Evolutionary conservation across 139 green algal genomes (phyloP).

Genomic region (Dunaliella sp.): DNA sequence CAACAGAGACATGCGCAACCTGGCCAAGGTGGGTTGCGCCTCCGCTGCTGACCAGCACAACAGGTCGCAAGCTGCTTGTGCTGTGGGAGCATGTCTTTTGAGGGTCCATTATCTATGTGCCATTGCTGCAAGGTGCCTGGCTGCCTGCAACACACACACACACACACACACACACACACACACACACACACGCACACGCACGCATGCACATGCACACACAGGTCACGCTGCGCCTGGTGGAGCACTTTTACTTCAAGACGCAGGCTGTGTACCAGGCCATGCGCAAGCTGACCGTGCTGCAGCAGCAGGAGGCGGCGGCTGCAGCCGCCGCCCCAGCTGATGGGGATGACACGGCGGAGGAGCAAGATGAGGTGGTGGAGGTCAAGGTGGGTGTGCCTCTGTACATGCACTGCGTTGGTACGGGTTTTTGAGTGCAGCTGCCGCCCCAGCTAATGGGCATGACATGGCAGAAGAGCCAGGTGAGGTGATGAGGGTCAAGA

Average conservation of each 20-base stretch:
- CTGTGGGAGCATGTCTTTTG: too few species aligned
- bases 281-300: slow-evolving; percentile 63
- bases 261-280: slow-evolving; percentile 82
- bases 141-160: too few species aligned
- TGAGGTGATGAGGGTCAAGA: slow-evolving; percentile 45
- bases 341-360: slow-evolving; percentile 25
- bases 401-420: too few species aligned
- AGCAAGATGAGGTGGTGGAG: slow-evolving; percentile 53
- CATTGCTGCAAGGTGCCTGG: too few species aligned
- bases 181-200: too few species aligned
- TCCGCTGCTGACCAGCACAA: too few species aligned
- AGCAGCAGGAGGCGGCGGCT: slow-evolving; percentile 50
- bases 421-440: too few species aligned
- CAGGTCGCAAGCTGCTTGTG: too few species aligned
- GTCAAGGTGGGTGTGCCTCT: slow-evolving; percentile 28
- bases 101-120: too few species aligned
- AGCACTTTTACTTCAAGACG: slow-evolving; percentile 98
- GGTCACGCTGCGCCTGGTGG: slow-evolving; percentile 79
- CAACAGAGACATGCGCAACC: slow-evolving; percentile 34
- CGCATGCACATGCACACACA: too few species aligned
- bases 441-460: slow-evolving; percentile 16
- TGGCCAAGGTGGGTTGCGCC: slow-evolving; percentile 35
- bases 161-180: too few species aligned
- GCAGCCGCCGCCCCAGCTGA: slow-evolving; percentile 27
- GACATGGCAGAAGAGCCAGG: slow-evolving; percentile 45